Evolutionary conservation across 225 moss, liverwort and hornwort species (phyloP).

Genomic region (Straminergon stramineum): DNA sequence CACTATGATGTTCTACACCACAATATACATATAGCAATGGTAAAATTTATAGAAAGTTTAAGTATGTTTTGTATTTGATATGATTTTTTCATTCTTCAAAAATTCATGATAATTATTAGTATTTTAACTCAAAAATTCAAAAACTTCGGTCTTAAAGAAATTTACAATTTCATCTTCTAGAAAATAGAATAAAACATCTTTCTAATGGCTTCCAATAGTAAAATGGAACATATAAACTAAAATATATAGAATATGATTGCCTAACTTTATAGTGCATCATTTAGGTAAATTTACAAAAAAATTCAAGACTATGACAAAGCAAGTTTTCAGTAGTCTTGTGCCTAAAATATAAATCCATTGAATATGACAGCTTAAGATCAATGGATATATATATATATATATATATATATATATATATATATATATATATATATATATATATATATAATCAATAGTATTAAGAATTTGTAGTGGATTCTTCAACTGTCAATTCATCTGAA

Average conservation of each 20-base stretch:
- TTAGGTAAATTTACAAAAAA: neutral
- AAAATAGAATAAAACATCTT: neutral
- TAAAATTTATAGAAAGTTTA: neutral
- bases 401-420: neutral
- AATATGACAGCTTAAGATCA: neutral
- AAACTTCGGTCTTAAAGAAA: neutral
- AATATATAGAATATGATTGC: neutral
- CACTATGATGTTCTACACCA: neutral
- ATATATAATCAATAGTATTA: neutral
- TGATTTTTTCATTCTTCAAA: neutral
- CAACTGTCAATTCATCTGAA: fast-evolving
- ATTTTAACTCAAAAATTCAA: neutral
- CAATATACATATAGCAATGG: neutral
- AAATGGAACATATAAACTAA: neutral
- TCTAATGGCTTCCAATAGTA: fast-evolving
- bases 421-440: neutral
- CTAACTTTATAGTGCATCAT: neutral
- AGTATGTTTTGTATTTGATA: neutral
- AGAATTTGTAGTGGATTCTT: neutral
- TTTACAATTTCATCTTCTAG: neutral
- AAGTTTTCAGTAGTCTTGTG: fast-evolving
- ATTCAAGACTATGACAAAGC: neutral
- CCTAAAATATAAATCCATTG: neutral
- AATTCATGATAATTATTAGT: neutral
- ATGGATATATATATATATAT: neutral